Conservation (phyloP, 2,329 filamentous ascomycete genomes). For the Camillea tinctor region DNA sequence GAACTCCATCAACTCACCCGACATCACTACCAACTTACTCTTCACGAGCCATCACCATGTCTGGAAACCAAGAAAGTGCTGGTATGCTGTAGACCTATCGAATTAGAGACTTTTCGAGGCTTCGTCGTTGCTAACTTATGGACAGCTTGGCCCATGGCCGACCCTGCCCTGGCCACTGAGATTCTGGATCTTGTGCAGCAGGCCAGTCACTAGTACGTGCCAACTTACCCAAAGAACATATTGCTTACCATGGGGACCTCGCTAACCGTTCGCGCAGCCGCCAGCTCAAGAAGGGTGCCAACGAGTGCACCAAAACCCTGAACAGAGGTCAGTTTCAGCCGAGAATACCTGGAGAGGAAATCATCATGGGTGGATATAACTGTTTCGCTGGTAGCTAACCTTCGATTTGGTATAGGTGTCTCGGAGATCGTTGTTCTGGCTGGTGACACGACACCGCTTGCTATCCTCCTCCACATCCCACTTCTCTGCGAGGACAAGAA, state of each 20-base stretch:
- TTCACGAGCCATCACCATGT: conserved; percentile 21
- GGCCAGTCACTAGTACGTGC: conserved; percentile 43
- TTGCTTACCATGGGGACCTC: neutral
- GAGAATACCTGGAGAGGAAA: neutral
- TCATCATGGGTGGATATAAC: neutral
- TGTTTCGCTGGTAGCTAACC: neutral
- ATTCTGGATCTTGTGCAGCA: conserved; percentile 81
- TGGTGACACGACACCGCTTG: conserved; percentile 82
- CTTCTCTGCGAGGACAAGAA: conserved; percentile 83
- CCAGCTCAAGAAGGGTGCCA: conserved; percentile 87
- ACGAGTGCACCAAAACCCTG: conserved; percentile 82
- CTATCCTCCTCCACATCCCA: conserved; percentile 85
- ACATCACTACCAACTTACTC: neutral
- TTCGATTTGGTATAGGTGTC: conserved; percentile 42
- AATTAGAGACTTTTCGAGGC: no score
- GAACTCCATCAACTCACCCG: conserved; percentile 19
- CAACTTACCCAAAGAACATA: neutral
- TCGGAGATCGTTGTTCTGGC: conserved; percentile 86
- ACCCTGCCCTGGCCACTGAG: conserved; percentile 73
- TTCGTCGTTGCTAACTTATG: conserved; percentile 18
- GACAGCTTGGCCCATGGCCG: conserved; percentile 69
- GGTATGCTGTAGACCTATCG: conserved; percentile 16
- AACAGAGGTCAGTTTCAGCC: conserved; percentile 62
- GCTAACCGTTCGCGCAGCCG: conserved; percentile 46
- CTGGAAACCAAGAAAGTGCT: conserved; percentile 27